Evolutionary conservation across 2,329 filamentous ascomycete species (phyloP), one percentile per base, ranked within the genome.

Genomic region (Aspergillaceae sp.): DNA sequence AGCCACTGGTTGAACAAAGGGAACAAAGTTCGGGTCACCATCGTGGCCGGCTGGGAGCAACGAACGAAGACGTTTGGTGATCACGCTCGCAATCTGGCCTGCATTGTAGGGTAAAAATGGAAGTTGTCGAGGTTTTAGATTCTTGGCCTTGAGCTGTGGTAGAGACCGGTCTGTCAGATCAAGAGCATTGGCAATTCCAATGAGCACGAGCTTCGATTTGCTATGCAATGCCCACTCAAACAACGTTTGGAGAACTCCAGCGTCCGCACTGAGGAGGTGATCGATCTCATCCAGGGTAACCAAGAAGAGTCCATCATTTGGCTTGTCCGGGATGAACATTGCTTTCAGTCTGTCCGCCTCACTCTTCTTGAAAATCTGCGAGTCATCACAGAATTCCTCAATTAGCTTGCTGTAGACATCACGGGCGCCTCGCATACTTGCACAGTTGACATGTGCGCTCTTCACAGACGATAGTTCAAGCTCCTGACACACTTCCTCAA

Each of bases 141-240:
- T 94, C 58, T 89, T 87, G 19, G 89, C 83, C 72, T 97, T 97
- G 51, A 98, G 79, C 43, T 91, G 85, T 42, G 92, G 92, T 19
- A 98, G 76, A 57, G 96, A 95, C 7, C 92, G 86, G 63, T 97
- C 92, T 0, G 92, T 98, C 47, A 98, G 74, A 63, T 98, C 92
- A 45, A 98, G 75, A 3, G 92, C 92, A 60, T 98, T 98, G 56
- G 92, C 92, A 60, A 98, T 95, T 41, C 92, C 92, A 42, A 98
- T 79, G 11, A 98, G 74, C 33, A 92, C 74, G 4, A 98, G 80
- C 19, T 80, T 81, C 0, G 92, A 96, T 1, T 80, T 79, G 52
- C 82, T 82, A 51, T 87, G 80, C 59, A 98, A 73, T 1, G 92
- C 94, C 90, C 91, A 97, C 63, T 96, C 90, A 56, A 98, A 96